Evolutionary conservation across 2,329 filamentous ascomycete species (phyloP).

Genomic region (Penicillium sp.): DNA sequence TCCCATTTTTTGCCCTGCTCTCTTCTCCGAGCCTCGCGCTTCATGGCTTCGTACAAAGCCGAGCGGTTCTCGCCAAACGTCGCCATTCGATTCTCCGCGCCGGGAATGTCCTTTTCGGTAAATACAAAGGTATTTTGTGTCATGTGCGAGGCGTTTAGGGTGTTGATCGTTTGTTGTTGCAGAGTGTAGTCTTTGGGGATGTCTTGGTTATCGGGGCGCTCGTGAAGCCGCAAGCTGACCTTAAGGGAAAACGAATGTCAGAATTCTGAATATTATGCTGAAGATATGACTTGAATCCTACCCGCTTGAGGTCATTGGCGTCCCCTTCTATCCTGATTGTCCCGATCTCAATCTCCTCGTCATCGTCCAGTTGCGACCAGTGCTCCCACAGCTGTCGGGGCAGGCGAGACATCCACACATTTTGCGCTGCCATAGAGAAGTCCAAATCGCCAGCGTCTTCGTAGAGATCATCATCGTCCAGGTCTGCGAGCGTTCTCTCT

Average conservation of each 20-base stretch:
- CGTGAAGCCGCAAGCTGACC: constrained; percentile 66
- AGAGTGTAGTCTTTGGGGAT: constrained; percentile 88
- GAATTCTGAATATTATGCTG: constrained; percentile 12
- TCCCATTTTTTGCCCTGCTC: constrained; percentile 53
- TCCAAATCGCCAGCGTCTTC: constrained; percentile 63
- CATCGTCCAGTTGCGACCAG: constrained; percentile 71
- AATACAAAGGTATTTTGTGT: constrained; percentile 88
- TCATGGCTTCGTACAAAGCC: constrained; percentile 45
- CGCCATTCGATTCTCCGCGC: constrained; percentile 54
- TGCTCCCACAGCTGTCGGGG: constrained; percentile 76
- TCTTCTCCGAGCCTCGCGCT: constrained; percentile 43
- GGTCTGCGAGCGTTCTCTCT: constrained; percentile 30
- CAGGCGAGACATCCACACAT: constrained; percentile 68
- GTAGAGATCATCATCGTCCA: constrained; percentile 64
- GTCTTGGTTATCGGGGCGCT: constrained; percentile 62
- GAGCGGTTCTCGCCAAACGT: constrained; percentile 44
- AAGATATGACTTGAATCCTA: constrained; percentile 20
- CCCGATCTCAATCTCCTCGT: constrained; percentile 76
- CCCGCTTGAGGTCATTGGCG: constrained; percentile 50
- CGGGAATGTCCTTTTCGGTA: constrained; percentile 85
- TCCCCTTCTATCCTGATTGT: constrained; percentile 61
- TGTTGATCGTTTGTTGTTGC: constrained; percentile 59
- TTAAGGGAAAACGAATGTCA: constrained; percentile 40
- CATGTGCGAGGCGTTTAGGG: constrained; percentile 36
- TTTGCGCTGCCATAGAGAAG: constrained; percentile 48